phyloP scores from a whole-genome alignment of 1,139 yeast genomes.

The Lodderomyces oxycetoniae region DNA sequence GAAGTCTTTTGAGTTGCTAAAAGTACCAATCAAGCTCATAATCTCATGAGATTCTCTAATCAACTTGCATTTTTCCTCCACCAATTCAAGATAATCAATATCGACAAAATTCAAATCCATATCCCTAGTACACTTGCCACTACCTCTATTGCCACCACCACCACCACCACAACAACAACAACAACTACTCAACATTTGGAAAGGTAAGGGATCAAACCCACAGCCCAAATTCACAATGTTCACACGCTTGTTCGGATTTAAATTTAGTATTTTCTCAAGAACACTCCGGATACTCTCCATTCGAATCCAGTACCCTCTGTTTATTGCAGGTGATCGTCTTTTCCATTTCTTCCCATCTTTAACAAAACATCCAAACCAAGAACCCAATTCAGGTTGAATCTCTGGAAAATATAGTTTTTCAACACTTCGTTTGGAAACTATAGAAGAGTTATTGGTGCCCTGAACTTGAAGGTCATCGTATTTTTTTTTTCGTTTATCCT shows the following conservation, averaged over 20 bases:
- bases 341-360: slow-evolving; percentile 43
- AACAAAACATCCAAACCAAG: slow-evolving; percentile 66
- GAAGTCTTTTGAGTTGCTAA: slow-evolving; percentile 20
- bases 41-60: slow-evolving; percentile 49
- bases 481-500: slow-evolving; percentile 42
- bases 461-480: slow-evolving; percentile 65
- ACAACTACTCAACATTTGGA: slow-evolving; percentile 44
- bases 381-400: slow-evolving; percentile 37
- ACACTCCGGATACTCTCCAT: slow-evolving; percentile 63
- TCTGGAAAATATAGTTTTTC: slow-evolving; percentile 55
- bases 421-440: slow-evolving; percentile 77
- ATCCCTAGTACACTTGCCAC: slow-evolving; percentile 6
- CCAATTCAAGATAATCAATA: slow-evolving; percentile 71
- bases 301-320: slow-evolving; percentile 80
- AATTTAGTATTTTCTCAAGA: slow-evolving; percentile 40
- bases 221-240: slow-evolving; percentile 71
- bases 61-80: slow-evolving; percentile 49
- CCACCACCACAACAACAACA: not conserved
- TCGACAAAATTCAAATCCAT: slow-evolving; percentile 48
- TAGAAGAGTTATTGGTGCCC: slow-evolving; percentile 80
- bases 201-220: slow-evolving; percentile 78
- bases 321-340: slow-evolving; percentile 74
- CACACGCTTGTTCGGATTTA: slow-evolving; percentile 16
- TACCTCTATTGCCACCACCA: slow-evolving; percentile 2
- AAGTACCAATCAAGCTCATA: slow-evolving; percentile 39